Percentiles rank a stretch among this genome's conserved stretches.
Evolutionary conservation across 306 rosid species (phyloP).

Genomic region (Comarum palustre): DNA sequence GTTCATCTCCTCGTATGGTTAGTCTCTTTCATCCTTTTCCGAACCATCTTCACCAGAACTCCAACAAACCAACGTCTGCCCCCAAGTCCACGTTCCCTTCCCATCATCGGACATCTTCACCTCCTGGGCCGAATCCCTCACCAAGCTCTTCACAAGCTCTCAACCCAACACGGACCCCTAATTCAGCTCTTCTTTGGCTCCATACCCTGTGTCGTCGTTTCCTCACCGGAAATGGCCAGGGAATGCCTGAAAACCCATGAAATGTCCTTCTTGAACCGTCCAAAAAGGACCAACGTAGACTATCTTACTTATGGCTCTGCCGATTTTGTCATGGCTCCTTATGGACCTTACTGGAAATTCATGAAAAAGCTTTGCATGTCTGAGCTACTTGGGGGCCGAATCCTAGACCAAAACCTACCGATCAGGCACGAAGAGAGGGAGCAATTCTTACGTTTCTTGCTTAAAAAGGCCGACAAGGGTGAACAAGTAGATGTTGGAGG

Average conservation of each 20-base stretch:
- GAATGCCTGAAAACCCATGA: constrained; percentile 65
- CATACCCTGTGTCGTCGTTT: constrained; percentile 48
- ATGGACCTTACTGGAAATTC: constrained; percentile 74
- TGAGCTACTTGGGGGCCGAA: constrained; percentile 59
- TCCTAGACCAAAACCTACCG: constrained; percentile 37
- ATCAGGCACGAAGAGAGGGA: constrained; percentile 48
- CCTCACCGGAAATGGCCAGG: constrained; percentile 52
- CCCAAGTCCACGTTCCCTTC: constrained; percentile 53
- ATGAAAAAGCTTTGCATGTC: constrained; percentile 64
- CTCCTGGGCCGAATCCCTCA: constrained; percentile 49
- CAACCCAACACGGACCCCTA: constrained; percentile 53
- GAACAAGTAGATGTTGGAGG: constrained; percentile 41
- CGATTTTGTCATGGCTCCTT: constrained; percentile 54
- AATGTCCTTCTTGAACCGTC: constrained; percentile 47
- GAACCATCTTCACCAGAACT: constrained; percentile 32
- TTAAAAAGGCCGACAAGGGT: constrained; percentile 20
- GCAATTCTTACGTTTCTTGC: constrained; percentile 25
- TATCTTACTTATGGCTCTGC: constrained; percentile 52
- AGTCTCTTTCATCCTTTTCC: constrained; percentile 31
- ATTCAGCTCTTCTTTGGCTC: constrained; percentile 57
- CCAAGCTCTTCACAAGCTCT: constrained; percentile 53
- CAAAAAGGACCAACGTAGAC: constrained; percentile 40
- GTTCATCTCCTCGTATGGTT: constrained; percentile 26
- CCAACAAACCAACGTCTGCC: constrained; percentile 26
- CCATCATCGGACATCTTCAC: constrained; percentile 64